Evolutionary conservation across 106 monocot genomes (phyloP).

Genomic region (Acorus gramineus): DNA sequence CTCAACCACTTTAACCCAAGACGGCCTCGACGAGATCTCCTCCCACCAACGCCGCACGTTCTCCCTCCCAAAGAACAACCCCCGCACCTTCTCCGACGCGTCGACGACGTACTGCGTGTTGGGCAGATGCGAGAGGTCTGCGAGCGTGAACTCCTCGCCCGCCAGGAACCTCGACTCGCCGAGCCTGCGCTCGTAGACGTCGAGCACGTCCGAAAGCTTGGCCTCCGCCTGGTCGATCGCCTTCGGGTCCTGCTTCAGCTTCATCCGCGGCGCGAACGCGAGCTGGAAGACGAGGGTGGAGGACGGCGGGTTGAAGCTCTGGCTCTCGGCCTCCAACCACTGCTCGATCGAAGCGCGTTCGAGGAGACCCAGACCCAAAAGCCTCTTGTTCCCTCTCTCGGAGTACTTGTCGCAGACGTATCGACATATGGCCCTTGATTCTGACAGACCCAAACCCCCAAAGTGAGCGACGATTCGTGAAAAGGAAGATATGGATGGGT

Average conservation of each 20-base stretch:
- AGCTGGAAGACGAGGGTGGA: slow-evolving; percentile 38
- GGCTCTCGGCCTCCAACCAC: slow-evolving; percentile 52
- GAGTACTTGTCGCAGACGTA: slow-evolving; percentile 73
- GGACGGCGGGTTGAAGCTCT: slow-evolving; percentile 30
- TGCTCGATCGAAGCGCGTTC: slow-evolving; percentile 59
- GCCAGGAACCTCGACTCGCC: slow-evolving; percentile 30
- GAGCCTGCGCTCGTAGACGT: slow-evolving; percentile 34
- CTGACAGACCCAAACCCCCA: slow-evolving; percentile 10
- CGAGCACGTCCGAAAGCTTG: slow-evolving; percentile 32
- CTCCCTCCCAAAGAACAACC: slow-evolving; percentile 30
- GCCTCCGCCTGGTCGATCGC: slow-evolving; percentile 11
- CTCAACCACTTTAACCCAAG: slow-evolving; percentile 32
- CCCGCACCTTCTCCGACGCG: slow-evolving; percentile 13
- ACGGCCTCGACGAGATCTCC: slow-evolving; percentile 21
- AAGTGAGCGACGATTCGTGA: not conserved
- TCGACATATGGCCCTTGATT: slow-evolving; percentile 68
- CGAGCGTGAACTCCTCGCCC: slow-evolving; percentile 48
- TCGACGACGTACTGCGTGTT: slow-evolving; percentile 24
- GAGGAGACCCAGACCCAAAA: slow-evolving; percentile 23
- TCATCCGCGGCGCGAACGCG: slow-evolving; percentile 19
- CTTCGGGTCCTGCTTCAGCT: slow-evolving; percentile 4
- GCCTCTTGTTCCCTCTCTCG: slow-evolving; percentile 37
- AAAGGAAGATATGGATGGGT: not conserved
- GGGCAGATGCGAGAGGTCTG: slow-evolving; percentile 60
- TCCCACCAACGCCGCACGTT: slow-evolving; percentile 37